These are phyloP conservation scores for Volutella citrinella DNA, from an alignment of 2,329 filamentous ascomycete species.

Conservation along the genomic window DNA sequence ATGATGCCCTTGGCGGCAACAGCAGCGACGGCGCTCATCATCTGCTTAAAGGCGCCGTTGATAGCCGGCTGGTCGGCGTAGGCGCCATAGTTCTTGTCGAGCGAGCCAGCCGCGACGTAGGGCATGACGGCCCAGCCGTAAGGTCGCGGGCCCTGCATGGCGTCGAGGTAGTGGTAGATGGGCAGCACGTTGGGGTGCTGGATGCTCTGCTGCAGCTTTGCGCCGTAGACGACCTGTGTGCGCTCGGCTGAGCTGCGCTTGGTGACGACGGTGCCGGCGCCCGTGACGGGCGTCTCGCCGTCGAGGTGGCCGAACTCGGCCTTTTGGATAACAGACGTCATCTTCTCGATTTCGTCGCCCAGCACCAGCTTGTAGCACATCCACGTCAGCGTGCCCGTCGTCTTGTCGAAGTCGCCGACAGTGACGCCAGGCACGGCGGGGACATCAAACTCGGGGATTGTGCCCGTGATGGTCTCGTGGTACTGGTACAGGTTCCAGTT, in stretches of 20 bases:
- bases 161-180: neutral
- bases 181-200: constrained; percentile 7
- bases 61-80: constrained; percentile 3
- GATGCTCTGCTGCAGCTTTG: constrained; percentile 1
- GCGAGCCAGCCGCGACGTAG: constrained; percentile 4
- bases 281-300: too few relatives aligned
- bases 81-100: constrained; percentile 4
- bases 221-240: constrained; percentile 6
- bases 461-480: constrained; percentile 1
- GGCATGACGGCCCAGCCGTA: constrained; percentile 11
- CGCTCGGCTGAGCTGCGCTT: constrained; percentile 5
- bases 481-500: constrained; percentile 1
- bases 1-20: constrained; percentile 8
- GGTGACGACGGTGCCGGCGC: constrained; percentile 8
- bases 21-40: constrained; percentile 9
- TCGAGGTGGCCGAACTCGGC: constrained; percentile 1
- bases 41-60: constrained; percentile 9
- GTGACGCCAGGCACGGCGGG: neutral
- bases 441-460: constrained; percentile 6
- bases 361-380: constrained; percentile 7
- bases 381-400: constrained; percentile 5
- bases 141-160: neutral
- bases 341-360: neutral
- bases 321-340: constrained; percentile 3
- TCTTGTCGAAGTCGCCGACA: neutral